These are phyloP conservation scores for Ramalina peruviana DNA, from an alignment of 495 filamentous ascomycete species.

Conservation along the genomic window DNA sequence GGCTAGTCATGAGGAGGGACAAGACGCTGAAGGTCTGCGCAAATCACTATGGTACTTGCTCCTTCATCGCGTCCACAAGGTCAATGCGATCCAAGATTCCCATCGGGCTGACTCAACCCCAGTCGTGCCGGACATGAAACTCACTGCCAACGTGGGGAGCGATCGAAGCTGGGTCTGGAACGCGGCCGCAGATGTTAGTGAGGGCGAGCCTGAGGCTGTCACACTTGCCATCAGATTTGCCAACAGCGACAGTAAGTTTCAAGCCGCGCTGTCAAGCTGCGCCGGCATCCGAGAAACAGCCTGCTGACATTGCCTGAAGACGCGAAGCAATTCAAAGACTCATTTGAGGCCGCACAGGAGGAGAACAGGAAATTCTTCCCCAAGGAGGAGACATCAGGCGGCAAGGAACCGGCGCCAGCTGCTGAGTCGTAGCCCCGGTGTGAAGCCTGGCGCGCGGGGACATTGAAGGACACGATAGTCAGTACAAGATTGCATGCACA, in stretches of 20 bases:
- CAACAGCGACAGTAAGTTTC: constrained; percentile 82
- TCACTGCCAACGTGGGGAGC: constrained; percentile 91
- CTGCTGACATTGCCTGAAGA: constrained; percentile 39
- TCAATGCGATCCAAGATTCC: neutral
- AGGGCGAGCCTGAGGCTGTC: constrained; percentile 91
- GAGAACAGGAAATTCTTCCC: constrained; percentile 82
- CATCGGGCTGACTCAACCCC: constrained; percentile 4
- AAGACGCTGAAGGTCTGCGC: constrained; percentile 99
- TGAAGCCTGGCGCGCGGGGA: neutral
- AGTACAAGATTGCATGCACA: no score
- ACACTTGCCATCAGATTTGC: constrained; percentile 96
- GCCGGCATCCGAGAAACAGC: neutral
- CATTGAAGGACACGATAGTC: no score
- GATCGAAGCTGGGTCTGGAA: constrained; percentile 99
- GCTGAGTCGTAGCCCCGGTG: neutral
- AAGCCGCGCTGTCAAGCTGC: neutral
- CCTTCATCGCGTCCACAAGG: neutral
- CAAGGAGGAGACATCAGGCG: constrained; percentile 22
- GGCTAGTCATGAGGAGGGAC: constrained; percentile 96
- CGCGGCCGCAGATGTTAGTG: constrained; percentile 90
- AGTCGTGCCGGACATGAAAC: constrained; percentile 99
- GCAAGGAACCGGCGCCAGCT: constrained; percentile 3
- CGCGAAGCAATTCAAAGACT: constrained; percentile 94
- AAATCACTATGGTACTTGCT: constrained; percentile 89
- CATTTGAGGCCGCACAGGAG: constrained; percentile 94